Evolutionary conservation across 768 basidiomycete species (phyloP), one percentile per base, ranked within the genome.

Genomic region (Paxillus ammoniavirescens): DNA sequence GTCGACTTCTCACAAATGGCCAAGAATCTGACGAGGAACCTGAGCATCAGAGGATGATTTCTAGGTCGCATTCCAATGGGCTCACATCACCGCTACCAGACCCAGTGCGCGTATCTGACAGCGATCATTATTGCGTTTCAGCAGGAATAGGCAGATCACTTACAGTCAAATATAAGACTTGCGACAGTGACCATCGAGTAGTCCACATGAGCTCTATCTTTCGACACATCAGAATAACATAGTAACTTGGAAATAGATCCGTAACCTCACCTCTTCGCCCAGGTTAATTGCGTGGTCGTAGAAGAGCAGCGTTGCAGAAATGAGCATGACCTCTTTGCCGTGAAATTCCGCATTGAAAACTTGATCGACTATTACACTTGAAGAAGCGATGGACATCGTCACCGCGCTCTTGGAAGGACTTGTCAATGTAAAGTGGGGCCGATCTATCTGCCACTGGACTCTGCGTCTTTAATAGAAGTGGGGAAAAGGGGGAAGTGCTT

Each of bases 151-250:
- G 12, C 1, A 41, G 3, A 14, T 26, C 47, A 52, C 59, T 31
- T 28, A 53, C 54, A 4, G 36, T 52, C 30, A 60, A 28, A 52
- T 60, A 60, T 14, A 60, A 47, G 17, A 12, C 6, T 31, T 54
- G 40, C 8, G 59, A 52, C 3, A 56, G 28, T 37, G 30, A 8
- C 58, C 58, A 60, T 13, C 45, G 49, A 10, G 53, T 53, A 33
- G 31, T 51, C 58, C 58, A 60, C 35, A 60, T 55, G 44, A 51
- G 42, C 13, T 55, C 52, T 15, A 55, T 49, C 58, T 59, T 38
- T 31, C 30, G 7, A 30, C 4, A 13, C 41, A 35, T 28, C 45
- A 42, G 30, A 42, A 17, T 40, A 46, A 10, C 13, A 13, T 41
- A 15, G 15, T 14, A 40, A 13, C 6, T 31, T 26, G 21, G n/a